Percentiles rank a stretch among this genome's conserved stretches.
Conservation (phyloP, 176 grass and related monocot genomes). For the Eragrostis nindensis region DNA sequence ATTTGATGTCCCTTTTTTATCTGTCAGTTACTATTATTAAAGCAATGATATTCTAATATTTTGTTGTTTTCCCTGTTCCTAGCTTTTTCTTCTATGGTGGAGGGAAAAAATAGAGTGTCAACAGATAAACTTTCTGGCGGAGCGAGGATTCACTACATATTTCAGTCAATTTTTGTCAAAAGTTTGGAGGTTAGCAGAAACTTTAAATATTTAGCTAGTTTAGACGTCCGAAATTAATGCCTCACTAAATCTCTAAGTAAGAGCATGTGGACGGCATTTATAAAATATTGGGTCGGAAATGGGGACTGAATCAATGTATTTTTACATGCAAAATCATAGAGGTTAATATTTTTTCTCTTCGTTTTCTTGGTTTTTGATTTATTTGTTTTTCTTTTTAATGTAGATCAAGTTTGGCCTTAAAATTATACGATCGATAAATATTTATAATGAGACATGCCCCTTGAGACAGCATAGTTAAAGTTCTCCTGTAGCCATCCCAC, state of each 20-base stretch:
- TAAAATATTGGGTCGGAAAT: background rate
- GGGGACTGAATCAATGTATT: background rate
- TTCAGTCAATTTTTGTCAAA: conserved; percentile 98
- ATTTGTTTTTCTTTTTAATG: background rate
- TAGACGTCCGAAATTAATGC: background rate
- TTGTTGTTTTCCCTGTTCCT: conserved; percentile 38
- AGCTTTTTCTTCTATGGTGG: conserved; percentile 97
- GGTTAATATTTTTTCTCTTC: background rate
- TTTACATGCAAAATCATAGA: conserved; percentile 19
- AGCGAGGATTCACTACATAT: conserved; percentile 95
- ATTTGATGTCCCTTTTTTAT: background rate
- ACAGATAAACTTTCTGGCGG: conserved; percentile 96
- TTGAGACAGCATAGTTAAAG: background rate
- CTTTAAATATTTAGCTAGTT: conserved; percentile 33
- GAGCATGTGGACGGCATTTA: background rate
- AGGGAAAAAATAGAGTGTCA: conserved; percentile 86
- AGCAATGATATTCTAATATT: conserved; percentile 33
- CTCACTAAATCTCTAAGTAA: background rate
- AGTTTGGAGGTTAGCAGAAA: conserved; percentile 72
- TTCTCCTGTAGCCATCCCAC: background rate
- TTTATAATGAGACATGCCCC: conserved; percentile 6
- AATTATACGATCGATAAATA: conserved; percentile 23
- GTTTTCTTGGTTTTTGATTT: background rate
- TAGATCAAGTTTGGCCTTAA: conserved; percentile 15
- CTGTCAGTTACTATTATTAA: conserved; percentile 17